Evolutionary conservation across 1,284 basidiomycete species (phyloP), one percentile per base, ranked within the genome.

Genomic region (Salmacisia buchloeana): DNA sequence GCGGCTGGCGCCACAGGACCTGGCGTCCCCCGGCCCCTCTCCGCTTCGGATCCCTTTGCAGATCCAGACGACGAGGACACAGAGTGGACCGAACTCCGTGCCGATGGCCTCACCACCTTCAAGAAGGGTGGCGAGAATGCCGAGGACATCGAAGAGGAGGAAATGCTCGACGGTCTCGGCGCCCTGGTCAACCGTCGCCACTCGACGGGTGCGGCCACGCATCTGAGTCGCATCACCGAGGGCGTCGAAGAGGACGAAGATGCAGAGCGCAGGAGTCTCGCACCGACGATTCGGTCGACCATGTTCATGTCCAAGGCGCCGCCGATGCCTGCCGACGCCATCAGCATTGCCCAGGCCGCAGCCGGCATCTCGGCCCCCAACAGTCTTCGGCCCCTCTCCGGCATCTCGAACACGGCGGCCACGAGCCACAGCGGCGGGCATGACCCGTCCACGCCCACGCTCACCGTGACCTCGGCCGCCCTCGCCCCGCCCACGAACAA

Each of bases 161-260:
- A 36, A 27, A 61, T 46, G 43, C 35, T 65, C 41, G 68, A 67
- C 61, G 61, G 64, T 60, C 69, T 67, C 58, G 68, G 59, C 46
- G 69, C 66, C 1, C 59, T 60, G 4, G 59, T 67, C 66, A 36
- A 67, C 61, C 43, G 66, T 62, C 39, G 65, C 60, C 58, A 62
- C 63, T 23, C 59, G 65, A 15, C 56, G 63, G 69, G 69, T 18
- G 71, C 69, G 2, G 71, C 71, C 7, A 73, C 71, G 3, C 71
- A 73, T 46, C 64, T 73, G 2, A 69, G 66, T 23, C 59, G 69
- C 5, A 73, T 73, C 62, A 71, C 71, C 0, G 71, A 73, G 43
- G 69, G 69, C 0, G 58, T 43, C 4, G 69, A 70, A 43, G 69
- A 71, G 52, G 70, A 72, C 13, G 68, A 72, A 29, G 71, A 73